These are phyloP conservation scores for Auriculariales sp. DNA, from an alignment of 768 basidiomycete genomes.

Conservation along the genomic window DNA sequence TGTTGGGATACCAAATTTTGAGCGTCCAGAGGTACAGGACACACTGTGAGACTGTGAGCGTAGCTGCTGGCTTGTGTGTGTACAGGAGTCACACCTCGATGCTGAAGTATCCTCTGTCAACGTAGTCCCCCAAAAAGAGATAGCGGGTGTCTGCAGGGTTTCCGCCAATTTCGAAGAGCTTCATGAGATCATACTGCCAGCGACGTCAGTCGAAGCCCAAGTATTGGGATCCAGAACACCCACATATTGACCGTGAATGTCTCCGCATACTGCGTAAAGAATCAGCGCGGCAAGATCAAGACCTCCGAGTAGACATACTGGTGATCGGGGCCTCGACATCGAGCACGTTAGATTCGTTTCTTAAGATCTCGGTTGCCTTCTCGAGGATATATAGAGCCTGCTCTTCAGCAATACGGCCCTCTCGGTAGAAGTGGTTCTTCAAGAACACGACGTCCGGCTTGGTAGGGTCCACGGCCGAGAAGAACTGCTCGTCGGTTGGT, in stretches of 20 bases:
- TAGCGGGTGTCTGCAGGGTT: slow-evolving; percentile 90
- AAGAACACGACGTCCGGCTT: slow-evolving; percentile 94
- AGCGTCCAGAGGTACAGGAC: slow-evolving; percentile 95
- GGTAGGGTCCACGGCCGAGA: slow-evolving; percentile 62
- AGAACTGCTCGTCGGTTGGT: slow-evolving; percentile 92
- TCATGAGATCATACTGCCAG: slow-evolving; percentile 80
- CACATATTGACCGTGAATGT: slow-evolving; percentile 99
- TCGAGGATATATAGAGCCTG: slow-evolving; percentile 91
- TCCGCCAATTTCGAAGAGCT: slow-evolving; percentile 86
- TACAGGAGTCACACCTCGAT: slow-evolving; percentile 47
- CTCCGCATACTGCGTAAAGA: slow-evolving; percentile 67
- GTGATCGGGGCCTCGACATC: slow-evolving; percentile 97
- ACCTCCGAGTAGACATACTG: slow-evolving; percentile 33
- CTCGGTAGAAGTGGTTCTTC: slow-evolving; percentile 98
- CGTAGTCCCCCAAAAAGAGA: slow-evolving; percentile 86
- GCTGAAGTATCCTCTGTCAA: slow-evolving; percentile 87
- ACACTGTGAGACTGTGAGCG: slow-evolving; percentile 38
- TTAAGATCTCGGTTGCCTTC: slow-evolving; percentile 71
- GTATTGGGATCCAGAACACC: slow-evolving; percentile 16
- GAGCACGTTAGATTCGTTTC: slow-evolving; percentile 77
- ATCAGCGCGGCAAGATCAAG: slow-evolving; percentile 7
- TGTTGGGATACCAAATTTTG: slow-evolving; percentile 99
- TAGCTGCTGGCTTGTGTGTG: slow-evolving; percentile 6
- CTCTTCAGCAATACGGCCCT: slow-evolving; percentile 85
- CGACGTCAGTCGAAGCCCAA: slow-evolving; percentile 3